These are phyloP conservation scores for Spathaspora boniae DNA, from an alignment of 805 yeast genomes.

Conservation along the genomic window DNA sequence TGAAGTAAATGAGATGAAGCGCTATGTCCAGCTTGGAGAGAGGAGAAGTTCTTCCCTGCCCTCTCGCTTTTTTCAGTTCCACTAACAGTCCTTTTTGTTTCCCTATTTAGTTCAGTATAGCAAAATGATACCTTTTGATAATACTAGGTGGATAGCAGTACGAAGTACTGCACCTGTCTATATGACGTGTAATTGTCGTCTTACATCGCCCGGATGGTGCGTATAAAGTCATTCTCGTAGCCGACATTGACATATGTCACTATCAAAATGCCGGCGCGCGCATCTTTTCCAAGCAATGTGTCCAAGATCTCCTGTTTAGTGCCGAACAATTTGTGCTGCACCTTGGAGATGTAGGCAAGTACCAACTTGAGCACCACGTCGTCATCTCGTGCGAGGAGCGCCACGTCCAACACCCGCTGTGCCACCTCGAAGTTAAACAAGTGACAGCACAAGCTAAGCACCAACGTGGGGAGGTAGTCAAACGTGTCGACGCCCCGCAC, in stretches of 20 bases:
- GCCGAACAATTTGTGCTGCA: conserved; percentile 51
- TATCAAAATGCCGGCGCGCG: not conserved
- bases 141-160: no score
- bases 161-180: no score
- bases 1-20: no score
- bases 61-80: no score
- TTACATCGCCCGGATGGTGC: no score
- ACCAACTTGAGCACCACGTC: conserved; percentile 49
- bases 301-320: conserved; percentile 42
- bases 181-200: no score
- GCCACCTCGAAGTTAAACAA: conserved; percentile 45
- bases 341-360: conserved; percentile 48
- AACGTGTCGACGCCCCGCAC: conserved; percentile 37
- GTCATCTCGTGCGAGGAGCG: conserved; percentile 63
- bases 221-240: conserved; percentile 47
- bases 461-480: conserved; percentile 38
- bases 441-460: conserved; percentile 45
- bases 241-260: conserved; percentile 46
- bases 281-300: conserved; percentile 18
- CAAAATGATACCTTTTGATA: no score
- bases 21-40: no score
- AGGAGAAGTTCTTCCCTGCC: no score
- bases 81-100: no score
- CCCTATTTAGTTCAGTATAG: no score
- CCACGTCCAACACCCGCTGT: conserved; percentile 53